Conservation (phyloP, 192 early-diverging fungal genomes). For the Geranomyces michiganensis region DNA sequence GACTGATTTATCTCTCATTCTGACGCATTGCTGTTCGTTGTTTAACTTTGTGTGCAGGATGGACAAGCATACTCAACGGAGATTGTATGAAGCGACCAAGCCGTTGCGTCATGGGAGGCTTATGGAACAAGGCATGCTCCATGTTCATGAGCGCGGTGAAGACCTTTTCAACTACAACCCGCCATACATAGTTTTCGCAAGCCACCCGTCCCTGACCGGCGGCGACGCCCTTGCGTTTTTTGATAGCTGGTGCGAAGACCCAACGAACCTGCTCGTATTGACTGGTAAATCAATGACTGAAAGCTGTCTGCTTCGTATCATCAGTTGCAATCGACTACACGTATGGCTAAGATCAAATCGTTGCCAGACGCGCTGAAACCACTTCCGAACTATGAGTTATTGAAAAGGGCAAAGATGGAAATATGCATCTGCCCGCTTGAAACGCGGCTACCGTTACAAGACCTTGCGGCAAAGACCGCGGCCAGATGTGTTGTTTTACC, state of each 20-base stretch:
- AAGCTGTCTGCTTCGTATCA: background rate
- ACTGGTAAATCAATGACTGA: constrained; percentile 39
- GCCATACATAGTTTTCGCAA: constrained; percentile 68
- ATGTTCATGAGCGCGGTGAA: constrained; percentile 47
- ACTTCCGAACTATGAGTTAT: background rate
- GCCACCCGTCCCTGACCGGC: constrained; percentile 47
- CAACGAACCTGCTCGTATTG: constrained; percentile 52
- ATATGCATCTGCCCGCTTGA: constrained; percentile 19
- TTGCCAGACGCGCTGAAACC: background rate
- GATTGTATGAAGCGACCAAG: constrained; percentile 67
- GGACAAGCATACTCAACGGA: constrained; percentile 49
- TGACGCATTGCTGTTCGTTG: background rate
- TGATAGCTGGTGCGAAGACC: constrained; percentile 49
- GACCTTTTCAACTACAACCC: constrained; percentile 44
- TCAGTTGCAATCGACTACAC: background rate
- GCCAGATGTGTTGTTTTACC: constrained; percentile 3
- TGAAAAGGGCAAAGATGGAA: constrained; percentile 2
- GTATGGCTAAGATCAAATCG: background rate
- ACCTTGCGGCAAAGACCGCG: background rate
- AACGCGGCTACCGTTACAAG: constrained; percentile 4
- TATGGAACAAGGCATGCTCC: constrained; percentile 42
- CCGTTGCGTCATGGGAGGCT: constrained; percentile 57
- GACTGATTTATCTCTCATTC: background rate
- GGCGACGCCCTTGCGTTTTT: constrained; percentile 51
- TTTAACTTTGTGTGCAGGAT: constrained; percentile 22